Percentiles rank a stretch among this genome's conserved stretches.
Conservation (phyloP, 306 rosid genomes). For the Cucurbita argyrosperma region DNA sequence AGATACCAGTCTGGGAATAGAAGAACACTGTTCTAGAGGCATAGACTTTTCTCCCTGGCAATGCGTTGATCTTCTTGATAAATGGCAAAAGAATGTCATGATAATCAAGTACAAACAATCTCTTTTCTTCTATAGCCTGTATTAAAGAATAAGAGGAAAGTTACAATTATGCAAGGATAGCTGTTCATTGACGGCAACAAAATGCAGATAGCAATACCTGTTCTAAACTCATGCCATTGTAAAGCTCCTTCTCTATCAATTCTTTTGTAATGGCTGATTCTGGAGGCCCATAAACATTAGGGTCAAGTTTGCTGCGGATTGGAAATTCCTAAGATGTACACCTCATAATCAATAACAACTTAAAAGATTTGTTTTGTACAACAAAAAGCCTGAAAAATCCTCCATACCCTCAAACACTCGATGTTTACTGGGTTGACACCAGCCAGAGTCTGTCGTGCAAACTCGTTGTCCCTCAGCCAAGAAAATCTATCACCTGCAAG, state of each 20-base stretch:
- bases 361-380: neutral
- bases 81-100: constrained; percentile 77
- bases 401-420: constrained; percentile 65
- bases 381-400: constrained; percentile 2
- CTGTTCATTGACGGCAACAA: neutral
- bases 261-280: constrained; percentile 73
- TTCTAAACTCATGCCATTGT: constrained; percentile 63
- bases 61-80: constrained; percentile 59
- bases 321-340: constrained; percentile 57
- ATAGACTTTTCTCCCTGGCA: constrained; percentile 69
- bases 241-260: constrained; percentile 58
- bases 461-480: constrained; percentile 87
- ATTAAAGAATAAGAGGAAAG: constrained; percentile 9
- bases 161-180: neutral
- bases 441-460: constrained; percentile 79
- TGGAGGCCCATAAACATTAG: constrained; percentile 53
- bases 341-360: constrained; percentile 2
- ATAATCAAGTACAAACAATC: constrained; percentile 70
- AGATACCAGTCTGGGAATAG: constrained; percentile 19
- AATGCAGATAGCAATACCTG: constrained; percentile 28
- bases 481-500: constrained; percentile 64
- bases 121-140: constrained; percentile 76
- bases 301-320: constrained; percentile 63
- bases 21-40: constrained; percentile 78
- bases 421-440: constrained; percentile 90